phyloP scores from a whole-genome alignment of 805 yeast genomes.

The Lachancea sp. region DNA sequence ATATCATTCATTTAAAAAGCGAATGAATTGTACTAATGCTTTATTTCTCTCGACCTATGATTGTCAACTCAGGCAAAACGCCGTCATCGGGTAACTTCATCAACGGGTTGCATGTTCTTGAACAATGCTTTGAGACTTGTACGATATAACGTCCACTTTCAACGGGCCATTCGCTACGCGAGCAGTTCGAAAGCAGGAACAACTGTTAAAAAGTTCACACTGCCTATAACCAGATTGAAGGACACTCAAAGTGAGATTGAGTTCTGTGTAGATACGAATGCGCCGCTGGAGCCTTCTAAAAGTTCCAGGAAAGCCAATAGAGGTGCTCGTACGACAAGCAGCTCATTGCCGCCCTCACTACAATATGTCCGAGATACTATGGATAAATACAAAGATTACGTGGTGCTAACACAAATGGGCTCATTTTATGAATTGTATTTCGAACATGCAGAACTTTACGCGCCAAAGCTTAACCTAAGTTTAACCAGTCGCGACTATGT shows the following conservation, averaged over 20 bases:
- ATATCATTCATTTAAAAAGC: too few species aligned
- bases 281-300: neutral
- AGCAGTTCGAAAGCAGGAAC: neutral
- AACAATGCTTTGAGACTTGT: neutral
- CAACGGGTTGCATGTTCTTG: neutral
- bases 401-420: slow-evolving; percentile 76
- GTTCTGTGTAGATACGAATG: neutral
- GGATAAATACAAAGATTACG: slow-evolving; percentile 44
- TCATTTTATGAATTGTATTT: slow-evolving; percentile 83
- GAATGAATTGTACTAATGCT: too few species aligned
- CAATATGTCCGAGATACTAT: slow-evolving; percentile 36
- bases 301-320: neutral
- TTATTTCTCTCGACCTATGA: too few species aligned
- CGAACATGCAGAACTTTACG: slow-evolving; percentile 75
- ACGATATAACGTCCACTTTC: neutral
- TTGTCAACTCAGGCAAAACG: neutral
- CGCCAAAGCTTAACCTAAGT: slow-evolving; percentile 63
- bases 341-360: slow-evolving; percentile 33
- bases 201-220: neutral
- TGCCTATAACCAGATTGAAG: neutral
- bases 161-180: neutral
- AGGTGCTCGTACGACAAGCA: slow-evolving; percentile 1
- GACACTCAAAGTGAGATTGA: neutral
- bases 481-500: slow-evolving; percentile 51
- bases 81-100: neutral